Percentiles rank a stretch among this genome's conserved stretches.
Conservation (phyloP, 1,284 basidiomycete genomes). For the Golubevia pallescens region DNA sequence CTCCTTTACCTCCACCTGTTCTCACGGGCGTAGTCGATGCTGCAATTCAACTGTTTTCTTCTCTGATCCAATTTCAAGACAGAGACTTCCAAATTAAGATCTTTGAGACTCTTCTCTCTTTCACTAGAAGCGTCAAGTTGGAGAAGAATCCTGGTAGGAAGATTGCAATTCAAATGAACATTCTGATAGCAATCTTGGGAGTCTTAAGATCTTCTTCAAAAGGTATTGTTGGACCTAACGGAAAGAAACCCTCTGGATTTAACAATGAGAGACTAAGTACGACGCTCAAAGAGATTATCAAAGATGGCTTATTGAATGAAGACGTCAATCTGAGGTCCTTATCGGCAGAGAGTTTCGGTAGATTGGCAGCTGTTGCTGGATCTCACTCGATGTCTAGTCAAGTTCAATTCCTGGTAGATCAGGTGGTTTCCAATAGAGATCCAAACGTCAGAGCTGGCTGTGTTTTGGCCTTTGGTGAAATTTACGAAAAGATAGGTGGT, state of each 20-base stretch:
- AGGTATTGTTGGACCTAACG: constrained; percentile 21
- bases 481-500: constrained; percentile 90
- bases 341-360: constrained; percentile 88
- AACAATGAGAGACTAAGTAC: constrained; percentile 74
- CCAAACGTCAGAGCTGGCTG: constrained; percentile 92
- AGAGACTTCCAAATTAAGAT: constrained; percentile 73
- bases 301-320: constrained; percentile 82
- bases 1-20: constrained; percentile 76
- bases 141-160: constrained; percentile 89
- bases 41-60: constrained; percentile 82
- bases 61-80: constrained; percentile 79
- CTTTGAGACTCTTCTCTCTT: constrained; percentile 72
- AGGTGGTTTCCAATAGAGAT: constrained; percentile 94
- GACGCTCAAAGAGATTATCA: constrained; percentile 76
- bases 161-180: constrained; percentile 83
- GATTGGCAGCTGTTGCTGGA: constrained; percentile 81
- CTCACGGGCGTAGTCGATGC: constrained; percentile 86
- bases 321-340: constrained; percentile 79
- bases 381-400: constrained; percentile 84
- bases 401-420: constrained; percentile 89
- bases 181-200: constrained; percentile 79
- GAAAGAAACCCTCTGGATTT: constrained; percentile 48
- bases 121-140: constrained; percentile 76
- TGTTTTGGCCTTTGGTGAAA: constrained; percentile 89
- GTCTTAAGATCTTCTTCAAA: constrained; percentile 69